These are phyloP conservation scores for Epichloe scottii DNA, from an alignment of 2,329 filamentous ascomycete species.

Conservation along the genomic window DNA sequence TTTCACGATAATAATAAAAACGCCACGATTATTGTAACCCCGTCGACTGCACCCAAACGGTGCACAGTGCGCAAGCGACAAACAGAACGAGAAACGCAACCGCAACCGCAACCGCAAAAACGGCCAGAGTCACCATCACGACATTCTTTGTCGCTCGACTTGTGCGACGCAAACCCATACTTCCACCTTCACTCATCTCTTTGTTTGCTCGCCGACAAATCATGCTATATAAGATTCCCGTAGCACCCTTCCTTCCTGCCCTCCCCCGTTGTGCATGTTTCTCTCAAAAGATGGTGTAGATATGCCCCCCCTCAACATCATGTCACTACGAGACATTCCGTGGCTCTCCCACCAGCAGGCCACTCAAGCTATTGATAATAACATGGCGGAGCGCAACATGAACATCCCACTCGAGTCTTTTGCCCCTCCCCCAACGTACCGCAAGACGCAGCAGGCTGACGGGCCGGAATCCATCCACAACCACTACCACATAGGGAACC, in stretches of 20 bases:
- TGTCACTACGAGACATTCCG: slow-evolving; percentile 1
- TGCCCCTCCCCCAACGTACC: slow-evolving; percentile 1
- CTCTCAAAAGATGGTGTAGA: background rate
- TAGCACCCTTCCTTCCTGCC: background rate
- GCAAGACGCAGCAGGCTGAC: background rate
- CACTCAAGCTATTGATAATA: background rate
- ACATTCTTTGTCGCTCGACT: too few relatives aligned
- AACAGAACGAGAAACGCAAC: too few relatives aligned
- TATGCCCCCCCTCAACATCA: background rate
- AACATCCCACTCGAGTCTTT: slow-evolving; percentile 1
- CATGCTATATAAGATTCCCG: background rate
- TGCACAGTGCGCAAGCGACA: too few relatives aligned
- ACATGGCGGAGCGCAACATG: background rate
- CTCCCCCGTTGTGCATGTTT: background rate
- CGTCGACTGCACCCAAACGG: too few relatives aligned
- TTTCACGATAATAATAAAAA: too few relatives aligned
- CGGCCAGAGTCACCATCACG: too few relatives aligned
- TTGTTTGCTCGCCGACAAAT: background rate
- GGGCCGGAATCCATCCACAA: slow-evolving; percentile 7
- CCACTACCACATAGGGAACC: slow-evolving; percentile 8
- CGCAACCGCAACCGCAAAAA: too few relatives aligned
- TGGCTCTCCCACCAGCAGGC: background rate
- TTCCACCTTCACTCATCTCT: background rate
- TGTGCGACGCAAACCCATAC: slow-evolving; percentile 5
- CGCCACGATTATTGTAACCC: too few relatives aligned